Conservation (phyloP, 2,329 filamentous ascomycete genomes). For the Alternaria brassicicola region DNA sequence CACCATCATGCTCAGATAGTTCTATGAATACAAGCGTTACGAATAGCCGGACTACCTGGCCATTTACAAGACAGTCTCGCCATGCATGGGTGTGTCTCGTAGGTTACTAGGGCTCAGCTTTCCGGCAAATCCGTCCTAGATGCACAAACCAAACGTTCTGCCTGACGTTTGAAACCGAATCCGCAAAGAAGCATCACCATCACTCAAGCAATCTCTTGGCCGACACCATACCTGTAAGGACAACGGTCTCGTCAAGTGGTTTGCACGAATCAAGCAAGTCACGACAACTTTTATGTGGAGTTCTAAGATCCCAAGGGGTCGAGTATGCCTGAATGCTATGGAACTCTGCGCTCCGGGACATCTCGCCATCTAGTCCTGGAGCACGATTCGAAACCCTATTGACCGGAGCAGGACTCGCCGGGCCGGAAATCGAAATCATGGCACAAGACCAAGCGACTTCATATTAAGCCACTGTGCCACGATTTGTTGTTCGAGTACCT, state of each 20-base stretch:
- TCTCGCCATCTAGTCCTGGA: conserved; percentile 4
- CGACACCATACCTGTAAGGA: conserved; percentile 32
- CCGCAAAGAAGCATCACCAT: conserved; percentile 28
- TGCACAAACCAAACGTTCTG: conserved; percentile 34
- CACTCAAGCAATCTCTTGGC: conserved; percentile 29
- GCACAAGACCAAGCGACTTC: conserved; percentile 19
- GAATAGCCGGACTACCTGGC: background rate
- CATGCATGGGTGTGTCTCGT: conserved; percentile 10
- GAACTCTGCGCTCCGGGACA: conserved; percentile 1
- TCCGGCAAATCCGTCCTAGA: conserved; percentile 20
- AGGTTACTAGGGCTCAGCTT: conserved; percentile 22
- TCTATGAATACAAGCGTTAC: background rate
- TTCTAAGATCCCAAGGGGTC: background rate
- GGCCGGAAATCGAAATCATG: conserved; percentile 8
- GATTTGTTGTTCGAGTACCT: conserved; percentile 5
- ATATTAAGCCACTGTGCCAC: conserved; percentile 33
- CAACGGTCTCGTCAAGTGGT: conserved; percentile 15
- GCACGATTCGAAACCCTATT: conserved; percentile 12
- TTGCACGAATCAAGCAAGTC: conserved; percentile 12
- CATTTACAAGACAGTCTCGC: background rate
- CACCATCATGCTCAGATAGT: background rate
- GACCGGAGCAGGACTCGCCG: conserved; percentile 11
- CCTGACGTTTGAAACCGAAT: conserved; percentile 36
- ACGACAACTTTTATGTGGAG: background rate
- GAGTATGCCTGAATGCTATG: conserved; percentile 14